These are phyloP conservation scores for Speleostelium caveatum DNA, from an alignment of 78 protist species.

Conservation along the genomic window DNA sequence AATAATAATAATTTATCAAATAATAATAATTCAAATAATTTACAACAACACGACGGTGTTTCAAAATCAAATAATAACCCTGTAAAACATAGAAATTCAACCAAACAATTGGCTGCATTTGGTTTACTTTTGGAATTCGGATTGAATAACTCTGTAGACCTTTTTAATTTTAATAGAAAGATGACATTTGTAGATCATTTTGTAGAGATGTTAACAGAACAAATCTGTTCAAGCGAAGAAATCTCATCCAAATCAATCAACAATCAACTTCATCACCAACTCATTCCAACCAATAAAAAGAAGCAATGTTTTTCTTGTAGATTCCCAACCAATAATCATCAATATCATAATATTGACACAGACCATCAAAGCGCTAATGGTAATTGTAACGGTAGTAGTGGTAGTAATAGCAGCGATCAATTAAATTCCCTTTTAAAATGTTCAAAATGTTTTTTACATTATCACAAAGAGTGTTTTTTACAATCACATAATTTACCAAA, in stretches of 20 bases:
- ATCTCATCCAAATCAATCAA: neutral
- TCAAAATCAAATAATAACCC: constrained; percentile 13
- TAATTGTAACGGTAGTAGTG: neutral
- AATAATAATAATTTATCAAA: constrained; percentile 9
- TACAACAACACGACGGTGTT: neutral
- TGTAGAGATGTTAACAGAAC: constrained; percentile 60
- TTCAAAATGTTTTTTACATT: constrained; percentile 27
- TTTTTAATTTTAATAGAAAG: constrained; percentile 31
- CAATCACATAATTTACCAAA: neutral
- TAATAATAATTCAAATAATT: neutral
- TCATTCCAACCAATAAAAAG: neutral
- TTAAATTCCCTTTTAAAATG: constrained; percentile 27
- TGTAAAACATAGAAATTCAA: constrained; percentile 54
- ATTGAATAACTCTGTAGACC: constrained; percentile 15
- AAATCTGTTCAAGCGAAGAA: constrained; percentile 24
- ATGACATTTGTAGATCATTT: constrained; percentile 39
- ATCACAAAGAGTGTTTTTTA: constrained; percentile 25
- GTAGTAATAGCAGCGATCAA: neutral
- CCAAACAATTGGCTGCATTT: neutral
- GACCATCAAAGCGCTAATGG: too few relatives aligned
- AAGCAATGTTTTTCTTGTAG: constrained; percentile 26
- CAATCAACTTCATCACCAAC: neutral
- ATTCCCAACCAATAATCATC: constrained; percentile 1
- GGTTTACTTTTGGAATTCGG: neutral
- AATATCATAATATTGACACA: too few relatives aligned